Base-by-base conservation (phyloP, 176 grass and related monocot genomes). In the Zoysia pacifica region DNA sequence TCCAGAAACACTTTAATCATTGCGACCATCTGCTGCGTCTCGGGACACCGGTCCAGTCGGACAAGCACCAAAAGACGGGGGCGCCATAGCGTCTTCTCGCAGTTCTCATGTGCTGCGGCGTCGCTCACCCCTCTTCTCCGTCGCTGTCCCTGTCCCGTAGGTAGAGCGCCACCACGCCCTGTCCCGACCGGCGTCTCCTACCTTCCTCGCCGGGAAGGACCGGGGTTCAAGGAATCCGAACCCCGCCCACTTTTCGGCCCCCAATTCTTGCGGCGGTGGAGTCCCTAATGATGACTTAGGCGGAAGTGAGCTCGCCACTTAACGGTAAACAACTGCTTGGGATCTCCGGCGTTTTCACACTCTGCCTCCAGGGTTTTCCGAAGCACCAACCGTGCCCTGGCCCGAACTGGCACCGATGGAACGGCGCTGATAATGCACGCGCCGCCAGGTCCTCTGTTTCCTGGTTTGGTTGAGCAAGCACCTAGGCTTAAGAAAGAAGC, bases 1-100 rank as follows among this genome's bases (percentile, higher is more conserved):
- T 85, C 78, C 93, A 89, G 83, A 59, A 86, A 4, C 70, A 35
- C 83, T 93, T 92, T 93, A 85, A 93, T 96, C 85, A 90, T 93
- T 75, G 75, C 83, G 64, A 83, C 81, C 76, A 70, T 76, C 71
- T 80, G 76, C 75, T 89, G 77, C 86, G 43, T 72, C 83, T 85
- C 3, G 54, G 54, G 81, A 63, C 89, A 81, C 75, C 55, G 81
- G 40, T 76, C 84, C 48, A 79, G 66, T 73, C 81, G 55, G 80
- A 84, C 86, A 87, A 75, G 20, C 79, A n/a, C 81, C 71, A 79
- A 59, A 83, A 67, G 84, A 79, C 83, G 72, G 76, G 14, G 53
- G 50, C 52, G n/a, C 53, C 76, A 85, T 73, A 79, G 78, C 70
- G 63, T 44, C 44, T 45, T 45, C 54, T 53, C 15, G 48, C 63